A percentile compares a stretch with the other conserved stretches of the same genome.
phyloP scores from a whole-genome alignment of 2,329 filamentous ascomycete genomes.

The Fusarium clavum region DNA sequence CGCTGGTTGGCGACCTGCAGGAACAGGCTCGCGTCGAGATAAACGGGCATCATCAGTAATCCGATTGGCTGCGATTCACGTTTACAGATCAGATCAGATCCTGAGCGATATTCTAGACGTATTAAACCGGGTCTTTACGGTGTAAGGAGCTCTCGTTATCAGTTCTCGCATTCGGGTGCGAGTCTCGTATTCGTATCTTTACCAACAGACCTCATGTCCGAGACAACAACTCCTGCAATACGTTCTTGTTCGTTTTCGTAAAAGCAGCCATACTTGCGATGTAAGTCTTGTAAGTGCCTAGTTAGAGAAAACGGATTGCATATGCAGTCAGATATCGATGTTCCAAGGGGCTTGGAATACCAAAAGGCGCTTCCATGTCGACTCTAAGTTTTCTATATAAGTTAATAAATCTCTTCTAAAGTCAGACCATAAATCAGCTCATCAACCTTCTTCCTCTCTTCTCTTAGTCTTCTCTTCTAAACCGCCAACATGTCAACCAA shows the following conservation, averaged over 20 bases:
- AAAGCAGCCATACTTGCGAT: background rate
- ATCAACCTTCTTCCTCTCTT: rapidly evolving
- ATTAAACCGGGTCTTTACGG: background rate
- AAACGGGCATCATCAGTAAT: background rate
- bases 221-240: too few relatives aligned
- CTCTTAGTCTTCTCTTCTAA: background rate
- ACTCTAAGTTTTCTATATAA: slow-evolving; percentile 20
- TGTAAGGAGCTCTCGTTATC: background rate
- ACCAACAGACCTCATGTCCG: background rate
- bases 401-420: background rate
- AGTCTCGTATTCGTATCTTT: slow-evolving; percentile 30
- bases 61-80: background rate
- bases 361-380: background rate
- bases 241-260: slow-evolving; percentile 39
- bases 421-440: background rate
- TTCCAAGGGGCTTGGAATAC: slow-evolving; percentile 5
- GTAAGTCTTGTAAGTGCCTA: background rate
- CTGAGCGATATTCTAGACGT: background rate
- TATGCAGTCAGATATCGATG: slow-evolving; percentile 1
- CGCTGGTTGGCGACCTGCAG: background rate
- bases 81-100: slow-evolving; percentile 23
- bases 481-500: slow-evolving; percentile 38
- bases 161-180: slow-evolving; percentile 31
- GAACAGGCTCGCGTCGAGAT: background rate
- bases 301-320: background rate